Percentiles rank a stretch among this genome's conserved stretches.
phyloP scores from a whole-genome alignment of 208 protist species.

The Trypanosoma caninum region DNA sequence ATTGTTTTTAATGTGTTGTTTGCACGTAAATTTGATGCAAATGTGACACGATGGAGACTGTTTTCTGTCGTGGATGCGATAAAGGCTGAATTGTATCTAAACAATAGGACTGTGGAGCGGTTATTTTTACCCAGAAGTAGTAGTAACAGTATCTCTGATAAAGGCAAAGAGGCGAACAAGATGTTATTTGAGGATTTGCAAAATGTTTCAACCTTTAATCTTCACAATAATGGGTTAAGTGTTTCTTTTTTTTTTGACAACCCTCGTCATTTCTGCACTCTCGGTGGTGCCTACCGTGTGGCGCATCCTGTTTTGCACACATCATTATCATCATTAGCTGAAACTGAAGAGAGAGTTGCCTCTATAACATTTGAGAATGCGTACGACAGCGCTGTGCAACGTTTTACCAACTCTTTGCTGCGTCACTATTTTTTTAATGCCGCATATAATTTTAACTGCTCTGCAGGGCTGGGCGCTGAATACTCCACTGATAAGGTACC shows the following conservation, averaged over 20 bases:
- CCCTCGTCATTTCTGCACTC: constrained; percentile 7
- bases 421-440: constrained; percentile 8
- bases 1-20: constrained; percentile 9
- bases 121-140: neutral
- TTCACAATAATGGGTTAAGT: constrained; percentile 4
- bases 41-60: neutral
- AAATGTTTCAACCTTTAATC: neutral
- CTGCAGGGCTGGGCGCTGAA: constrained; percentile 40
- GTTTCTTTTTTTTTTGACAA: neutral
- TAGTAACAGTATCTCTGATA: too few species aligned
- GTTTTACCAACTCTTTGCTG: constrained; percentile 20
- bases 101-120: constrained; percentile 28
- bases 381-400: constrained; percentile 42
- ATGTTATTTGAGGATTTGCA: too few species aligned
- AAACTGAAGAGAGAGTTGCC: constrained; percentile 20
- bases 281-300: neutral
- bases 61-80: constrained; percentile 21
- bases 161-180: too few species aligned
- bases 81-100: constrained; percentile 18
- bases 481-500: neutral
- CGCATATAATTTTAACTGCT: constrained; percentile 27
- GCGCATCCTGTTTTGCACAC: neutral
- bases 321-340: too few species aligned
- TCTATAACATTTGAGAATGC: constrained; percentile 22
- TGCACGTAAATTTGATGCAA: constrained; percentile 5